A percentile compares a stretch with the other conserved stretches of the same genome.
Conservation (phyloP, 805 yeast genomes). For the Metschnikowia santaceciliae region DNA sequence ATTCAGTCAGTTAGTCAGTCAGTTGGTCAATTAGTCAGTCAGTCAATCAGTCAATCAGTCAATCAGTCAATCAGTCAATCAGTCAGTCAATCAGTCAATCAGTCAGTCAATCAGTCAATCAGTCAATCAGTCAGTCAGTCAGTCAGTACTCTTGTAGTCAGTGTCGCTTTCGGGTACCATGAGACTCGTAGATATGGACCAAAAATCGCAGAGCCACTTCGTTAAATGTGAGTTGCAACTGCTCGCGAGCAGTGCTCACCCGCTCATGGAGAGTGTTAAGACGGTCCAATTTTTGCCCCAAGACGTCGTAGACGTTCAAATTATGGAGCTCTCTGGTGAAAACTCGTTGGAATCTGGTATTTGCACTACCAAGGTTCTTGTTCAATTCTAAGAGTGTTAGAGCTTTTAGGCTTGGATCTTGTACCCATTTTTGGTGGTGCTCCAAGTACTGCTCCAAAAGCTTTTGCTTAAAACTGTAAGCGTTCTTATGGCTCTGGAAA, state of each 20-base stretch:
- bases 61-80: no score
- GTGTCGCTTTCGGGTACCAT: background rate
- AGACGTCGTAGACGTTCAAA: background rate
- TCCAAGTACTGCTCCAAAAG: background rate
- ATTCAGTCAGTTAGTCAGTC: no score
- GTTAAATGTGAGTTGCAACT: background rate
- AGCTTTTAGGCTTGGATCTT: background rate
- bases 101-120: background rate
- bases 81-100: no score
- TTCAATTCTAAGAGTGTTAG: background rate
- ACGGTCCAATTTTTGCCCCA: background rate
- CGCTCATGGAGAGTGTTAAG: background rate
- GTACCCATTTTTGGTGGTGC: no score
- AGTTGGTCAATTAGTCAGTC: no score
- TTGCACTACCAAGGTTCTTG: background rate
- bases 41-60: no score
- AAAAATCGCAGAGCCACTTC: background rate
- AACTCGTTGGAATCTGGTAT: background rate
- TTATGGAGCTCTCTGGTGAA: background rate
- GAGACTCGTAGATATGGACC: background rate
- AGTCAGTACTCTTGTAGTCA: background rate
- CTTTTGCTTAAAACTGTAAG: background rate
- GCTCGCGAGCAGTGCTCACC: background rate
- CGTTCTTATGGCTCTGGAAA: background rate
- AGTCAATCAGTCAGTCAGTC: background rate